Evolutionary conservation across 2,329 filamentous ascomycete species (phyloP).

Genomic region (Chalaropsis thielavioides): DNA sequence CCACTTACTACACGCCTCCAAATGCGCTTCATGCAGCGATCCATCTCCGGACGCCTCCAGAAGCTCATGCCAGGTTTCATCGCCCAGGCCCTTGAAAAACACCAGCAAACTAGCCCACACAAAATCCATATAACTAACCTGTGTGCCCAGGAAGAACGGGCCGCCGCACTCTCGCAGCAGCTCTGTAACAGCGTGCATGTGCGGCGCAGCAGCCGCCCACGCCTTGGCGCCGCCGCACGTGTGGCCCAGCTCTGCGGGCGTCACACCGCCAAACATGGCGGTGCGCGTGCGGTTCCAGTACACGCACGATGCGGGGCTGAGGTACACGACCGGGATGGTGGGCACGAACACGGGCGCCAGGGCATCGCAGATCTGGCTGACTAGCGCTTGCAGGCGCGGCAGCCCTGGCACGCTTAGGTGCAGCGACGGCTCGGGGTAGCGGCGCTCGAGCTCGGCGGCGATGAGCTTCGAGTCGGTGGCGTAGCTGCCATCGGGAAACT

Average conservation of each 20-base stretch:
- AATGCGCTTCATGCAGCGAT: slow-evolving; percentile 27
- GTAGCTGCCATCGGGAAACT: slow-evolving; percentile 40
- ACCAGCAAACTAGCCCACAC: slow-evolving; percentile 37
- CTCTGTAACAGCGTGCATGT: slow-evolving; percentile 27
- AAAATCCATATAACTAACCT: slow-evolving; percentile 43
- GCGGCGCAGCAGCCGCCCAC: slow-evolving; percentile 30
- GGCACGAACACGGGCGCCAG: slow-evolving; percentile 33
- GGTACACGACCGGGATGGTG: slow-evolving; percentile 34
- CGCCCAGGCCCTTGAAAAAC: slow-evolving; percentile 28
- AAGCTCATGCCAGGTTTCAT: slow-evolving; percentile 25
- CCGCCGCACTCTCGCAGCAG: slow-evolving; percentile 43
- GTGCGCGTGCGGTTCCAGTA: slow-evolving; percentile 44
- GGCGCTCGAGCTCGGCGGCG: slow-evolving; percentile 41
- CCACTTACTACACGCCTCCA: slow-evolving; percentile 24
- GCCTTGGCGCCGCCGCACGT: slow-evolving; percentile 35
- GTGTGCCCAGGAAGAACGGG: slow-evolving; percentile 45
- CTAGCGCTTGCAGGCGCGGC: slow-evolving; percentile 29
- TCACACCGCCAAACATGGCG: slow-evolving; percentile 37
- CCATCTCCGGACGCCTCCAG: slow-evolving; percentile 28
- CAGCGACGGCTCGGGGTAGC: slow-evolving; percentile 42
- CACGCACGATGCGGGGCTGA: slow-evolving; percentile 35
- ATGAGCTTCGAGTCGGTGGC: slow-evolving; percentile 52
- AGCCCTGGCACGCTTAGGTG: slow-evolving; percentile 41
- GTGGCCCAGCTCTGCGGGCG: slow-evolving; percentile 34
- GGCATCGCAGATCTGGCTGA: slow-evolving; percentile 21